phyloP scores from a whole-genome alignment of 2,329 filamentous ascomycete species.

The Xylariaceae sp. region DNA sequence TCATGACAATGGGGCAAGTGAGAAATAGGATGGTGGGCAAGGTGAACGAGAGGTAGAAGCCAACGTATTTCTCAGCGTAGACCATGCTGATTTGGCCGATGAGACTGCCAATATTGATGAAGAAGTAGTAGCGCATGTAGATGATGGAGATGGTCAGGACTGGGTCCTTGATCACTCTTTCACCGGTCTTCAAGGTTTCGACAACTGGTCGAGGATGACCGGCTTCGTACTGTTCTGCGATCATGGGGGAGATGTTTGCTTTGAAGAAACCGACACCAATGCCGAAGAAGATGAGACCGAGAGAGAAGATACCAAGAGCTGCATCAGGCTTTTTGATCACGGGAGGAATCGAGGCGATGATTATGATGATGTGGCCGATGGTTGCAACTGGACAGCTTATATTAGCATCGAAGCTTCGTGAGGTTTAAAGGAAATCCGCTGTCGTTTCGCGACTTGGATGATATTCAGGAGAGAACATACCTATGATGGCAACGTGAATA shows the following conservation, averaged over 20 bases:
- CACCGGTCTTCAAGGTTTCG: slow-evolving; percentile 46
- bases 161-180: slow-evolving; percentile 62
- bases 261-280: slow-evolving; percentile 65
- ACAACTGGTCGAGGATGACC: slow-evolving; percentile 48
- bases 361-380: slow-evolving; percentile 54
- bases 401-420: not conserved
- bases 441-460: not conserved
- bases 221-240: slow-evolving; percentile 61
- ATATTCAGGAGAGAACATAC: slow-evolving; percentile 4
- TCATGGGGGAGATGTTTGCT: slow-evolving; percentile 54
- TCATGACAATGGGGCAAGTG: slow-evolving; percentile 50
- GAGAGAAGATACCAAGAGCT: slow-evolving; percentile 52
- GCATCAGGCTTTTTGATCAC: slow-evolving; percentile 49
- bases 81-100: slow-evolving; percentile 37
- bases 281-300: slow-evolving; percentile 54
- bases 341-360: slow-evolving; percentile 52
- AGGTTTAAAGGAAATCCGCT: not conserved
- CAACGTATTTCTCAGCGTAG: slow-evolving; percentile 61
- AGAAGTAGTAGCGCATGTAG: slow-evolving; percentile 70
- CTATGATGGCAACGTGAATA: slow-evolving; percentile 40
- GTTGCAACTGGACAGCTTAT: slow-evolving; percentile 41
- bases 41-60: slow-evolving; percentile 56
- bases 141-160: slow-evolving; percentile 61
- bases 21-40: slow-evolving; percentile 52
- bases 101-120: slow-evolving; percentile 71